phyloP scores from a whole-genome alignment of 192 early-diverging fungal species.

The Umbelopsis isabellina region DNA sequence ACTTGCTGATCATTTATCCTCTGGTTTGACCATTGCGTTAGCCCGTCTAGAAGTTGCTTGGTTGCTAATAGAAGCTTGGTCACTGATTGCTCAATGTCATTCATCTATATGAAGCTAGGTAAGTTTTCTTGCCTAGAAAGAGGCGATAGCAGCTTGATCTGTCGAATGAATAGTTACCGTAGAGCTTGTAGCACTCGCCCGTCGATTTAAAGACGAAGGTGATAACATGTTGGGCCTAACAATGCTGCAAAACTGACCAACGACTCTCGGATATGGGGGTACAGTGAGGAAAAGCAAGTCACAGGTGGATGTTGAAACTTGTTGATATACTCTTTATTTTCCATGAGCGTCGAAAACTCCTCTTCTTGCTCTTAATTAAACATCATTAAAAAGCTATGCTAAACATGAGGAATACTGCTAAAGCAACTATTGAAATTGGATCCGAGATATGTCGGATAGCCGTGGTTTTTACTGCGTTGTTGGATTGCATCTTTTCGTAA shows the following conservation, averaged over 20 bases:
- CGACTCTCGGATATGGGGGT: too few species aligned
- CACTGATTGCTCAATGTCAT: constrained; percentile 50
- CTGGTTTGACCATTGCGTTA: constrained; percentile 49
- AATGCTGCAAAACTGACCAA: constrained; percentile 2
- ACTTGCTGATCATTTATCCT: constrained; percentile 47
- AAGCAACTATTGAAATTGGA: too few species aligned
- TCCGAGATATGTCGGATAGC: too few species aligned
- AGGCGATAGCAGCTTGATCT: background rate
- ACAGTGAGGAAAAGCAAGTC: background rate
- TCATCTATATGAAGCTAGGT: constrained; percentile 34
- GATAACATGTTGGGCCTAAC: background rate
- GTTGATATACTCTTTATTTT: too few species aligned
- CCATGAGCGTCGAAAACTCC: too few species aligned
- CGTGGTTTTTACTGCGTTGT: too few species aligned
- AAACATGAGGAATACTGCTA: too few species aligned
- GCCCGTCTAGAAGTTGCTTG: constrained; percentile 49
- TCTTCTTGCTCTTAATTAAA: too few species aligned
- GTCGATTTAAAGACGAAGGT: constrained; percentile 11
- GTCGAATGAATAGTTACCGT: background rate
- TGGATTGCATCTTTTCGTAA: too few species aligned
- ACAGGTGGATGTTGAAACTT: too few species aligned
- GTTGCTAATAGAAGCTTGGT: constrained; percentile 52
- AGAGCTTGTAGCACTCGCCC: constrained; percentile 12
- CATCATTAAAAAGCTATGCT: too few species aligned
- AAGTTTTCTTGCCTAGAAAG: background rate